Evolutionary conservation across 2,329 filamentous ascomycete species (phyloP).

Genomic region (Chaetomium strumarium): DNA sequence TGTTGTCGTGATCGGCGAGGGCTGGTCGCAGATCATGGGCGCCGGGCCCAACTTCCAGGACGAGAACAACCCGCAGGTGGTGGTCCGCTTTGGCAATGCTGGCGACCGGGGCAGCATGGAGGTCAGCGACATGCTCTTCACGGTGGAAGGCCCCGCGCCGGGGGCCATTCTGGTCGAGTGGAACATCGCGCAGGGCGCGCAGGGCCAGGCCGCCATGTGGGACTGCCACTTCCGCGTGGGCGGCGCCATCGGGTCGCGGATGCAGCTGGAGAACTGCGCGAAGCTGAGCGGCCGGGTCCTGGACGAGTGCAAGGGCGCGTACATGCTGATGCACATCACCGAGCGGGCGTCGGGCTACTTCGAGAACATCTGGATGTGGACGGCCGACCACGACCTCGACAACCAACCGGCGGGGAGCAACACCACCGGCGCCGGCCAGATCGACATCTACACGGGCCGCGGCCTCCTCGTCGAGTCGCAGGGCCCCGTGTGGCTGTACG

Average conservation of each 20-base stretch:
- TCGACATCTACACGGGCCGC: no score
- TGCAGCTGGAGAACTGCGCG: constrained; percentile 34
- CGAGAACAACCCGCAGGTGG: constrained; percentile 67
- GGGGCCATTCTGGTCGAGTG: constrained; percentile 91
- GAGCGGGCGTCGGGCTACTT: constrained; percentile 62
- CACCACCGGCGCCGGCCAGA: background rate
- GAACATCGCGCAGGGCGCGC: constrained; percentile 66
- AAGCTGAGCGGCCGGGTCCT: constrained; percentile 38
- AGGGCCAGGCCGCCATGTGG: constrained; percentile 77
- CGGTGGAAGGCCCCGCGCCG: constrained; percentile 65
- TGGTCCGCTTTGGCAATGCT: constrained; percentile 73
- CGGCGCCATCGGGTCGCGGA: constrained; percentile 43
- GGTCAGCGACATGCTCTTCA: constrained; percentile 83
- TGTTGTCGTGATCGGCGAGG: constrained; percentile 82
- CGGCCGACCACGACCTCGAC: constrained; percentile 79
- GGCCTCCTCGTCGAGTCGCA: no score
- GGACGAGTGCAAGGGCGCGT: background rate
- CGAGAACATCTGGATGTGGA: constrained; percentile 89
- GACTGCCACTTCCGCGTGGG: constrained; percentile 91
- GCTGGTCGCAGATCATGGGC: constrained; percentile 86
- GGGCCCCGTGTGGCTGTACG: no score
- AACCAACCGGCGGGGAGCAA: no score
- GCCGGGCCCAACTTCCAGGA: constrained; percentile 68
- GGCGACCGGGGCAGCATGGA: constrained; percentile 77
- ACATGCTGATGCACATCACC: constrained; percentile 57